Conservation (phyloP, 768 basidiomycete genomes). For the Pleurotus pulmonarius region DNA sequence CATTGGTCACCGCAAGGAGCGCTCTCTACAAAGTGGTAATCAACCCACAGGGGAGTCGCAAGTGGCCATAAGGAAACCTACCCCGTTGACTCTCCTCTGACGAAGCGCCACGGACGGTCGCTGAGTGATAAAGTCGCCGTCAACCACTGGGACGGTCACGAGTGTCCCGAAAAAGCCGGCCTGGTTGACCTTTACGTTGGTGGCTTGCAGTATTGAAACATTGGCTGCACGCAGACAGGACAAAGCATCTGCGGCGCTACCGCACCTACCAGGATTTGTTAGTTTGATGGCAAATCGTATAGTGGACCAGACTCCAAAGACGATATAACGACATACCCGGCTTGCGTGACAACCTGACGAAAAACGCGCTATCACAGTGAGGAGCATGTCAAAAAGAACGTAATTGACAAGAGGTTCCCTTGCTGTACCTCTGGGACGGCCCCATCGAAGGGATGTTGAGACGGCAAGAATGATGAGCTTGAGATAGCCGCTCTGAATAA, state of each 20-base stretch:
- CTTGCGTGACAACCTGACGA: conserved; percentile 15
- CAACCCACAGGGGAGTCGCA: not conserved
- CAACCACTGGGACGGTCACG: conserved; percentile 26
- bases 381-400: not conserved
- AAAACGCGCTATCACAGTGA: not conserved
- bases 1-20: conserved; percentile 18
- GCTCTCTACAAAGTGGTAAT: conserved; percentile 10
- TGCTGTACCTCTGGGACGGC: conserved; percentile 22
- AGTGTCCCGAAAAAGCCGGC: conserved; percentile 23
- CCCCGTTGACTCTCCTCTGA: conserved; percentile 28
- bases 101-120: conserved; percentile 24
- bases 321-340: conserved; percentile 14
- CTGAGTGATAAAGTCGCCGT: conserved; percentile 30
- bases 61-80: conserved; percentile 9
- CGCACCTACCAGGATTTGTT: conserved; percentile 17
- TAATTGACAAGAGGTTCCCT: too few species aligned
- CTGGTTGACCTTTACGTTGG: conserved; percentile 16
- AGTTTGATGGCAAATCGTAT: not conserved
- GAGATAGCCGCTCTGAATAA: conserved; percentile 28
- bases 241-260: conserved; percentile 17
- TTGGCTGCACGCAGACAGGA: conserved; percentile 26
- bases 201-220: conserved; percentile 15
- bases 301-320: too few species aligned
- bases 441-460: conserved; percentile 30
- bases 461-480: conserved; percentile 28